Percentiles rank a stretch among this genome's conserved stretches.
Evolutionary conservation across 2,329 filamentous ascomycete species (phyloP).

Genomic region (Pseudopyricularia javanii): DNA sequence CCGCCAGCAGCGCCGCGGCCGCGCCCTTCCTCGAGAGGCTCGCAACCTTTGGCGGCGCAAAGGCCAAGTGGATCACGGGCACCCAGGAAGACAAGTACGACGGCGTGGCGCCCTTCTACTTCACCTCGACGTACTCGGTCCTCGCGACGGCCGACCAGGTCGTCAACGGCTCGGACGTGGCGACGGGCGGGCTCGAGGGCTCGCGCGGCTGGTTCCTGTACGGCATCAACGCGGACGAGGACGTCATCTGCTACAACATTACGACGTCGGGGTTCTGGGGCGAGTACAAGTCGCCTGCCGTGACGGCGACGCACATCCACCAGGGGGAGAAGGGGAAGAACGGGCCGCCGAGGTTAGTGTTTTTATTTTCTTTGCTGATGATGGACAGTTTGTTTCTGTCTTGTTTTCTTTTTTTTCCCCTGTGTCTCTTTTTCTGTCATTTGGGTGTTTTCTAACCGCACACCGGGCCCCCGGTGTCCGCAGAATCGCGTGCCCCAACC

Average conservation of each 20-base stretch:
- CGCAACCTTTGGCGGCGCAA: not conserved
- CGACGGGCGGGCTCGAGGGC: conserved; percentile 19
- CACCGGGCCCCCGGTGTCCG: no score
- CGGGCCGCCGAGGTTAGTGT: conserved; percentile 25
- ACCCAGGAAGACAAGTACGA: not conserved
- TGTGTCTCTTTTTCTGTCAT: no score
- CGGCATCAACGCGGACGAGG: conserved; percentile 27
- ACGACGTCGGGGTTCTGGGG: conserved; percentile 30
- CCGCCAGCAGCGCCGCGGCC: not conserved
- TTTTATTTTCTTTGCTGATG: not conserved
- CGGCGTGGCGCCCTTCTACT: conserved; percentile 12
- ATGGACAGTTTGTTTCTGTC: no score
- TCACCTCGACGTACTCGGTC: conserved; percentile 32
- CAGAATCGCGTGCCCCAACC: conserved; percentile 29
- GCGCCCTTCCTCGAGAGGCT: not conserved
- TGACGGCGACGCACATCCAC: conserved; percentile 37
- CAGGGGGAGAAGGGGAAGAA: conserved; percentile 25
- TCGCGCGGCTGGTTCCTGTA: conserved; percentile 33
- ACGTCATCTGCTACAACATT: conserved; percentile 26
- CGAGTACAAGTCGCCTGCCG: conserved; percentile 28
- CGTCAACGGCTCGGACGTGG: conserved; percentile 21
- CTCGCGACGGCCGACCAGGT: conserved; percentile 32
- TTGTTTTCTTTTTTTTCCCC: not conserved
- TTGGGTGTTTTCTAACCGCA: not conserved
- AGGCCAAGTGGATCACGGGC: not conserved